phyloP scores from a whole-genome alignment of 257 asterid species.

The Lycium barbarum region DNA sequence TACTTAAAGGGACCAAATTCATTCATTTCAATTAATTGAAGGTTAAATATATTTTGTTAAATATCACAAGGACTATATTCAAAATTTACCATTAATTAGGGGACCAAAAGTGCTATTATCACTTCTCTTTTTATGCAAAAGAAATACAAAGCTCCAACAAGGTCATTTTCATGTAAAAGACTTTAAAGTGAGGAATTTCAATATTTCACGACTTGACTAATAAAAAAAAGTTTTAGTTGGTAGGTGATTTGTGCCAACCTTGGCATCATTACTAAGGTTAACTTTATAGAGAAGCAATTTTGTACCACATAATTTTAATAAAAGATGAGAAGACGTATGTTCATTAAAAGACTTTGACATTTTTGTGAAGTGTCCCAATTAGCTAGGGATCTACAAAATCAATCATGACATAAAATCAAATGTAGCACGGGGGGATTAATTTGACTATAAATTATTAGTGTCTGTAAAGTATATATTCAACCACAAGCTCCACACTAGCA shows the following conservation, averaged over 20 bases:
- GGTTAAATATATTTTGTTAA: no score
- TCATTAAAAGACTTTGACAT: not conserved
- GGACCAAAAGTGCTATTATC: not conserved
- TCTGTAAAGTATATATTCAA: conserved; percentile 23
- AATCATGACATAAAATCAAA: conserved; percentile 6
- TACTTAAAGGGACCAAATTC: not conserved
- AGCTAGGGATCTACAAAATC: conserved; percentile 23
- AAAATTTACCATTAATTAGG: not conserved
- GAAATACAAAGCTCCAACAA: not conserved
- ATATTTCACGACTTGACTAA: conserved; percentile 28
- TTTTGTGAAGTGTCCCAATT: conserved; percentile 23
- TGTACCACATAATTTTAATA: conserved; percentile 3
- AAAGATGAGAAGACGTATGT: conserved; percentile 20
- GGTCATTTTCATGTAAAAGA: conserved; percentile 37
- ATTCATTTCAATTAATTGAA: no score
- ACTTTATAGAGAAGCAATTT: conserved; percentile 32
- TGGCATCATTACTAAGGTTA: conserved; percentile 28
- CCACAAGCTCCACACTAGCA: conserved; percentile 1
- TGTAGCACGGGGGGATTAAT: not conserved
- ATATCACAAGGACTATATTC: not conserved
- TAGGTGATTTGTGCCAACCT: conserved; percentile 35
- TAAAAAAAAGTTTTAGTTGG: conserved; percentile 25
- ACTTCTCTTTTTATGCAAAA: not conserved
- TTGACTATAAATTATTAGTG: conserved; percentile 20
- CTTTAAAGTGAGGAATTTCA: not conserved